These are phyloP conservation scores for Naganishia liquefaciens DNA, from an alignment of 1,284 basidiomycete species.

Conservation along the genomic window DNA sequence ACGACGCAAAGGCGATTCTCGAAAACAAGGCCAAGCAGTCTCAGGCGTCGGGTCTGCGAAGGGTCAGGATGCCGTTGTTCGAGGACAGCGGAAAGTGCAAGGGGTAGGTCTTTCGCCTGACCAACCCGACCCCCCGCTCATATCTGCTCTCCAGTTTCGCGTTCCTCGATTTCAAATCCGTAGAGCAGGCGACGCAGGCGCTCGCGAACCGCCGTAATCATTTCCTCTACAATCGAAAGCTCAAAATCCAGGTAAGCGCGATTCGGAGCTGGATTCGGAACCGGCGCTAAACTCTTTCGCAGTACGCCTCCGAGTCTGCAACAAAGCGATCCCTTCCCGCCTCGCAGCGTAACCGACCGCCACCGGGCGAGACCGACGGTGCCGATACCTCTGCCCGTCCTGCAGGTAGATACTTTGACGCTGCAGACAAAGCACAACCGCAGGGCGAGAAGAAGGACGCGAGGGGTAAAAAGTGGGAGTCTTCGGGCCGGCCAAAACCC, in stretches of 20 bases:
- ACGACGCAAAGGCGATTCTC: slow-evolving; percentile 33
- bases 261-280: slow-evolving; percentile 50
- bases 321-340: slow-evolving; percentile 42
- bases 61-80: slow-evolving; percentile 90
- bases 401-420: slow-evolving; percentile 24
- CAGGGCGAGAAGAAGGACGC: slow-evolving; percentile 39
- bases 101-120: slow-evolving; percentile 61
- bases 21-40: slow-evolving; percentile 24
- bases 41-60: slow-evolving; percentile 69
- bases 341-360: slow-evolving; percentile 26
- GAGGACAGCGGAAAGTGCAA: slow-evolving; percentile 93
- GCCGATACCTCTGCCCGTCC: slow-evolving; percentile 27
- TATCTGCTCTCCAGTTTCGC: slow-evolving; percentile 67
- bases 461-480: slow-evolving; percentile 53
- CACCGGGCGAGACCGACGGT: not conserved
- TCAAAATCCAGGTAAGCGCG: slow-evolving; percentile 69
- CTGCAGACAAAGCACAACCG: slow-evolving; percentile 11
- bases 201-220: slow-evolving; percentile 84
- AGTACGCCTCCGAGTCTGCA: slow-evolving; percentile 51
- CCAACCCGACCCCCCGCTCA: no score
- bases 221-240: slow-evolving; percentile 68
- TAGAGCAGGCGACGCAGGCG: slow-evolving; percentile 75
- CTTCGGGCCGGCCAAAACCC: slow-evolving; percentile 66
- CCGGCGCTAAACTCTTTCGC: slow-evolving; percentile 28
- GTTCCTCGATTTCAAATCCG: slow-evolving; percentile 85